phyloP scores from a whole-genome alignment of 257 asterid species.

The Ophiorrhiza pumila region DNA sequence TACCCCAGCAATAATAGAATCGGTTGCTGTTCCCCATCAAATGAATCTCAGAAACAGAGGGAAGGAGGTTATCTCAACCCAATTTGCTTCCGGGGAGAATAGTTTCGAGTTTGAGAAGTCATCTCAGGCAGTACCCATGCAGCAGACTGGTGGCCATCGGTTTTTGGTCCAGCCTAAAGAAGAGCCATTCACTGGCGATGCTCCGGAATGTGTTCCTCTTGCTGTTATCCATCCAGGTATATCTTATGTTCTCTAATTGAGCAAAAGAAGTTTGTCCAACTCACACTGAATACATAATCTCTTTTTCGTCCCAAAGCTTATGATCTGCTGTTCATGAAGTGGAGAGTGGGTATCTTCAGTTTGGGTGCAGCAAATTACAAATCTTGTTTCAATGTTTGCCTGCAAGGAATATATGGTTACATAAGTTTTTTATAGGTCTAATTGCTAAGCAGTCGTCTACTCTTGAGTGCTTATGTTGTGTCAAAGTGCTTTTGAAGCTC shows the following conservation, averaged over 20 bases:
- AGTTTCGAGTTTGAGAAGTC: conserved; percentile 27
- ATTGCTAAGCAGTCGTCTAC: not conserved
- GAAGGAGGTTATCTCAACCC: conserved; percentile 34
- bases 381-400: not conserved
- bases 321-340: not conserved
- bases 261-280: not conserved
- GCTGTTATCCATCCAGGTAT: conserved; percentile 56
- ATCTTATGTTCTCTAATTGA: conserved; percentile 4
- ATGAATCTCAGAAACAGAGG: conserved; percentile 48
- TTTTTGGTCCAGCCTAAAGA: conserved; percentile 47
- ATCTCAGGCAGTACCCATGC: conserved; percentile 26
- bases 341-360: not conserved
- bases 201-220: conserved; percentile 36
- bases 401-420: not conserved
- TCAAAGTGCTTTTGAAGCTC: conserved; percentile 10
- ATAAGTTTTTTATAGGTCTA: not conserved
- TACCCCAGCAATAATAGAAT: conserved; percentile 20
- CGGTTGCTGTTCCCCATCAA: conserved; percentile 33
- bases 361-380: not conserved
- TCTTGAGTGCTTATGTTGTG: conserved; percentile 4
- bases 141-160: conserved; percentile 26
- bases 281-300: not conserved
- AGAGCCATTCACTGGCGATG: conserved; percentile 52
- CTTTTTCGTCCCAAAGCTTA: not conserved
- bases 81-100: conserved; percentile 37